Evolutionary conservation across 2,329 filamentous ascomycete genomes (phyloP).

Genomic region (Sclerotinia nivalis): DNA sequence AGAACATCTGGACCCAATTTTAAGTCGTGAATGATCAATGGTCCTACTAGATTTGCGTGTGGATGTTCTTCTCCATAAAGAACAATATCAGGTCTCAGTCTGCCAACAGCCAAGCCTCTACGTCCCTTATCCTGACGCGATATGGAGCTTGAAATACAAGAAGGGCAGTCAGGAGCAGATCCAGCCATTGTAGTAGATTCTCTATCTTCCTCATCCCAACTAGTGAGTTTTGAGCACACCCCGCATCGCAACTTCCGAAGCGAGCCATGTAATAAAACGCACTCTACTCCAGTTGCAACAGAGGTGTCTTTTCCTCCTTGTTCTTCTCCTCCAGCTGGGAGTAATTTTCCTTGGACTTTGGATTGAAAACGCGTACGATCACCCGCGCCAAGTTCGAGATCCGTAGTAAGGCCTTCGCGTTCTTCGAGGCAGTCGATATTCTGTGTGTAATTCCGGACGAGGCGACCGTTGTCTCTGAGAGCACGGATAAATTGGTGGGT

Average conservation of each 20-base stretch:
- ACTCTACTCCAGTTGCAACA: conserved; percentile 40
- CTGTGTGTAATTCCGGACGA: conserved; percentile 73
- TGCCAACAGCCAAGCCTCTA: conserved; percentile 65
- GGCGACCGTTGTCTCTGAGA: conserved; percentile 64
- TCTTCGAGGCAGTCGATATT: conserved; percentile 75
- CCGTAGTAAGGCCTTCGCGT: conserved; percentile 65
- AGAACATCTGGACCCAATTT: conserved; percentile 64
- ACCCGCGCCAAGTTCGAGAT: conserved; percentile 62
- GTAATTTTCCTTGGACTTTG: conserved; percentile 46
- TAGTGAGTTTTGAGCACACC: conserved; percentile 56
- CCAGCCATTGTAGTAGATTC: conserved; percentile 52
- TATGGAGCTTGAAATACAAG: conserved; percentile 62
- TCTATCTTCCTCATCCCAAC: conserved; percentile 60
- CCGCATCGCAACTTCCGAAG: conserved; percentile 65
- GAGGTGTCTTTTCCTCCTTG: conserved; percentile 38
- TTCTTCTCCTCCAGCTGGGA: conserved; percentile 32
- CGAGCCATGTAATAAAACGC: conserved; percentile 73
- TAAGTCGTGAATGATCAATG: conserved; percentile 68
- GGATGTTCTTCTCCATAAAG: conserved; percentile 75
- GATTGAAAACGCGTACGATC: conserved; percentile 59
- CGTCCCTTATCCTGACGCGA: conserved; percentile 66
- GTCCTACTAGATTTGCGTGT: conserved; percentile 65
- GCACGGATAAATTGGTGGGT: conserved; percentile 70
- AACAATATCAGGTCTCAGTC: conserved; percentile 70
- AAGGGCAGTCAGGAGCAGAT: conserved; percentile 66